Evolutionary conservation across 306 rosid species (phyloP).

Genomic region (Nissolia schottii): DNA sequence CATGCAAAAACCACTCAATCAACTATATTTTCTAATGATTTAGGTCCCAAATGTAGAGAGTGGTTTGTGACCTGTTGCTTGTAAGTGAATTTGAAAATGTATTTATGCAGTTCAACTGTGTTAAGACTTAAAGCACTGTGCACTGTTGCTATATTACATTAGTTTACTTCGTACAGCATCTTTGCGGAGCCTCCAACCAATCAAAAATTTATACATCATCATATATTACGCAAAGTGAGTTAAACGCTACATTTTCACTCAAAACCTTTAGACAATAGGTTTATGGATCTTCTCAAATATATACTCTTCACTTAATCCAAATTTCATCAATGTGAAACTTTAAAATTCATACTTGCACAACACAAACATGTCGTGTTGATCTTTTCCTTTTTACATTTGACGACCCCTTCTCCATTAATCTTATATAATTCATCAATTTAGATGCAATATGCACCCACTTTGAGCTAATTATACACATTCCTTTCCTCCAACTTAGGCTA

Average conservation of each 20-base stretch:
- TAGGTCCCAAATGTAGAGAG: background rate
- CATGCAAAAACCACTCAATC: conserved; percentile 21
- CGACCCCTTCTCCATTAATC: conserved; percentile 21
- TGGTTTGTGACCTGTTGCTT: conserved; percentile 11
- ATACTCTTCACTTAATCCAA: too few relatives aligned
- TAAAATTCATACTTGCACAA: too few relatives aligned
- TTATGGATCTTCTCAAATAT: too few relatives aligned
- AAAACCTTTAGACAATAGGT: too few relatives aligned
- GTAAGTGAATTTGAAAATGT: background rate
- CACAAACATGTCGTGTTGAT: background rate
- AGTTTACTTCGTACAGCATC: background rate
- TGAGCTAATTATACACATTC: conserved; percentile 28
- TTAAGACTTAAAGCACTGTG: conserved; percentile 11
- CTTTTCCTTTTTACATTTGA: conserved; percentile 16
- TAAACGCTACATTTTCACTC: too few relatives aligned
- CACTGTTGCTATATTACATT: background rate
- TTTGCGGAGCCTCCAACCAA: background rate
- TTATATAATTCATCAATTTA: conserved; percentile 6
- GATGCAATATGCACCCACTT: conserved; percentile 19
- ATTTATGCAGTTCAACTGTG: background rate
- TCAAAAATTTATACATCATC: too few relatives aligned
- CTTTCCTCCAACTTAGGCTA: conserved; percentile 43
- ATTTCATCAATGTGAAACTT: too few relatives aligned
- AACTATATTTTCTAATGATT: conserved; percentile 22
- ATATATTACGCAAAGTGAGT: too few relatives aligned